A percentile compares a stretch with the other conserved stretches of the same genome.
Evolutionary conservation across 1,284 basidiomycete species (phyloP).

Genomic region (Trametes versicolor): DNA sequence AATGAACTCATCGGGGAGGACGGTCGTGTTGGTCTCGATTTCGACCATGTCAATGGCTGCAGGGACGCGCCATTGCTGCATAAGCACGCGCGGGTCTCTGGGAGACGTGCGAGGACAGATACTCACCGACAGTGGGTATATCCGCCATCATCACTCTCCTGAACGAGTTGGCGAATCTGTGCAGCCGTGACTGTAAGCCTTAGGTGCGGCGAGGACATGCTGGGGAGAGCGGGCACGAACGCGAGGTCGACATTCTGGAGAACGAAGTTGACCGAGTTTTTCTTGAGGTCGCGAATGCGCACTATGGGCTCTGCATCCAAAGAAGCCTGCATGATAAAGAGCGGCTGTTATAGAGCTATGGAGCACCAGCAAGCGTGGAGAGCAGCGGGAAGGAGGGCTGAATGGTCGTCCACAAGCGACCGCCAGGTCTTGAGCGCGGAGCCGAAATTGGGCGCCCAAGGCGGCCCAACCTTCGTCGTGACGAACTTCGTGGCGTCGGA

Average conservation of each 20-base stretch:
- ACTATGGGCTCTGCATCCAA: constrained; percentile 64
- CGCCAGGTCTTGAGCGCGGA: no score
- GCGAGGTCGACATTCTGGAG: constrained; percentile 94
- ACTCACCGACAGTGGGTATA: constrained; percentile 90
- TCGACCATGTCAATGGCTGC: constrained; percentile 97
- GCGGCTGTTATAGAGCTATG: background rate
- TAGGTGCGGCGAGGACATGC: background rate
- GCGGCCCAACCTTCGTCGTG: no score
- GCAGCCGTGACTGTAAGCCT: constrained; percentile 31
- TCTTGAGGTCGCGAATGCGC: constrained; percentile 81
- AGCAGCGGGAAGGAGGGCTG: no score
- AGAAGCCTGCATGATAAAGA: constrained; percentile 9
- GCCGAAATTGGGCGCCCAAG: no score
- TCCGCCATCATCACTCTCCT: constrained; percentile 95
- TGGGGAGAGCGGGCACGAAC: constrained; percentile 53
- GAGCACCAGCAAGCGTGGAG: background rate
- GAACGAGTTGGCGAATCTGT: constrained; percentile 88
- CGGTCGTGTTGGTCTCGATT: constrained; percentile 91
- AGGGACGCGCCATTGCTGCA: background rate
- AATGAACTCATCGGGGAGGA: constrained; percentile 97
- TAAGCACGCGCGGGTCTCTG: background rate
- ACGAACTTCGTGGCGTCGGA: no score
- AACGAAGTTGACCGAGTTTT: constrained; percentile 87
- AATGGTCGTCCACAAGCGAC: no score
- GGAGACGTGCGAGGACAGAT: background rate